Base-by-base conservation (phyloP, 1,284 basidiomycete species). In the Earliella scabrosa region DNA sequence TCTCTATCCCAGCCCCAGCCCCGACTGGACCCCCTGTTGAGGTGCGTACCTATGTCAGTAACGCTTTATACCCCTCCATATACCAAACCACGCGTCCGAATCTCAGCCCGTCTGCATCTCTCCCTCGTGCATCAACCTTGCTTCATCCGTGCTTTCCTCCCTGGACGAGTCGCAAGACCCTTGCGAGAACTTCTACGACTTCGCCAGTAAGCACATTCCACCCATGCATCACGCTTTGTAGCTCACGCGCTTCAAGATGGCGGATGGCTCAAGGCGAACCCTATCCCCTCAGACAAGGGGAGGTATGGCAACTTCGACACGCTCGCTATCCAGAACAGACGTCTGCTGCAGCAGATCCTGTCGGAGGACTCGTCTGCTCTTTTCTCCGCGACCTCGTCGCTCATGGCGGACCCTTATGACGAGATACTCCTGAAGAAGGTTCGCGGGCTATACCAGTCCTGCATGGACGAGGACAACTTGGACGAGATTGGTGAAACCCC, bases 181-280 rank as follows among this genome's bases (percentile, higher is more conserved):
- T 0, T 99, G 97, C 75, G 92, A 98, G 64, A 90, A 96, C 74
- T 98, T 98, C 71, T 98, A 97, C 71, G 83, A 90, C 60, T 99
- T 90, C 74, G 86, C 93, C 16, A 93, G 92, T 93, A 66, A 67
- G 87, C 6, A 14, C 18, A 18, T 16, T 20, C 36, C 13, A 16
- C 47, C 21, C 38, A 24, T 52, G 29, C 52, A 50, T 45, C 45
- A 45, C n/a, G 36, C 43, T 23, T 27, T 40, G 40, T 56, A 50
- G 27, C 23, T 49, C 44, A 59, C 53, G 50, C 24, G 10, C 13
- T 9, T 34, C 43, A 23, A 92, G 85, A 84, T 64, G 92, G 92
- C 21, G 93, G 93, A 23, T 98, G 95, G 95, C 78, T 90, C 24
- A 82, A 82, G 47, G 74, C 78, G 0, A 86, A 96, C 69, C 89